phyloP scores from a whole-genome alignment of 2,329 filamentous ascomycete species.

The Phyllosticta paracitricarpa region DNA sequence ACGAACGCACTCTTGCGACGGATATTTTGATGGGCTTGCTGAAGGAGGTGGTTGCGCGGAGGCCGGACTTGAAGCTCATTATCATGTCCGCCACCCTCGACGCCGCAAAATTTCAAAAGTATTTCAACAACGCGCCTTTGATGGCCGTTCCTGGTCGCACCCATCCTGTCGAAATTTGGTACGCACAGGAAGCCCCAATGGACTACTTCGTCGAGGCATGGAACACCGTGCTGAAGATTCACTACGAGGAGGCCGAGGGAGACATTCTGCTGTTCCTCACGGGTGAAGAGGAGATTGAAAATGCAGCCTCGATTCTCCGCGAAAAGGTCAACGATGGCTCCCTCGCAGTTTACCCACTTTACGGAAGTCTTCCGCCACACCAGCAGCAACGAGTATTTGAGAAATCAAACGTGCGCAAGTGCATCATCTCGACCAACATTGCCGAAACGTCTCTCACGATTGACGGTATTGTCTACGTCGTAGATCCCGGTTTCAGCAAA shows the following conservation, averaged over 20 bases:
- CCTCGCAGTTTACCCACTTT: constrained; percentile 82
- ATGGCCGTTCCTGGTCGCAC: constrained; percentile 92
- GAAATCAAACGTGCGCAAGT: constrained; percentile 84
- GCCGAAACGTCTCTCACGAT: constrained; percentile 96
- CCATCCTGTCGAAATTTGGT: constrained; percentile 95
- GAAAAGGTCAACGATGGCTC: constrained; percentile 87
- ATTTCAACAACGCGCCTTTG: constrained; percentile 90
- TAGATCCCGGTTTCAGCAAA: constrained; percentile 98
- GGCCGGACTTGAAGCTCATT: constrained; percentile 86
- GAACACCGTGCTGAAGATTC: constrained; percentile 91
- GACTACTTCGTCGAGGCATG: constrained; percentile 96
- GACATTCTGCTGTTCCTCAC: constrained; percentile 93
- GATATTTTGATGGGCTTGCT: constrained; percentile 90
- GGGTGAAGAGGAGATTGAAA: constrained; percentile 97
- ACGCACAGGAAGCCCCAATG: constrained; percentile 89
- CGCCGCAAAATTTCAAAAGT: constrained; percentile 94
- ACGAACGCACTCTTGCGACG: constrained; percentile 92
- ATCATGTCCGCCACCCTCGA: constrained; percentile 95
- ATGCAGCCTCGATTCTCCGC: constrained; percentile 84
- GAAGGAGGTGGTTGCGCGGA: constrained; percentile 81
- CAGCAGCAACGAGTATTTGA: constrained; percentile 97
- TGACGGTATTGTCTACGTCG: constrained; percentile 96
- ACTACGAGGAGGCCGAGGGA: constrained; percentile 82
- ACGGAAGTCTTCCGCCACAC: constrained; percentile 81
- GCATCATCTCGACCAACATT: constrained; percentile 93